A percentile compares a stretch with the other conserved stretches of the same genome.
Evolutionary conservation across 768 basidiomycete species (phyloP).

Genomic region (Mrakia blollopis): DNA sequence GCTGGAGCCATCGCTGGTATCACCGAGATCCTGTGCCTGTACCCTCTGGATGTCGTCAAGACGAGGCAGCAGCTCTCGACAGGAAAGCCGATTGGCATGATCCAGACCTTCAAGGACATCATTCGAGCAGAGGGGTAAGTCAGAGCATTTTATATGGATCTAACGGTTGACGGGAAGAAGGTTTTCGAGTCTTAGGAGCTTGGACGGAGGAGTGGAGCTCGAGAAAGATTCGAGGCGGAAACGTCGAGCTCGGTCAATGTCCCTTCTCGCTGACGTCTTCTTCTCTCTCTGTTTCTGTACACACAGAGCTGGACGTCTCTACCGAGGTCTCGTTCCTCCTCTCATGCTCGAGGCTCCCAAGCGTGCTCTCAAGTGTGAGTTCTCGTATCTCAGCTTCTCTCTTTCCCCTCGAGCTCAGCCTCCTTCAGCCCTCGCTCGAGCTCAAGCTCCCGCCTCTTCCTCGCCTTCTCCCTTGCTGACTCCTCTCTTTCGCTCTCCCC

Average conservation of each 20-base stretch:
- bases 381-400: neutral
- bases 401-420: neutral
- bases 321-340: conserved; percentile 94
- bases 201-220: neutral
- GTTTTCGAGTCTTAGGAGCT: neutral
- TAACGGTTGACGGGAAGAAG: neutral
- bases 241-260: neutral
- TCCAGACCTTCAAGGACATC: conserved; percentile 77
- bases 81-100: conserved; percentile 69
- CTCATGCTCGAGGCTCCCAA: conserved; percentile 94
- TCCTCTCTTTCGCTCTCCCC: neutral
- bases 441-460: conserved; percentile 20
- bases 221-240: neutral
- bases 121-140: conserved; percentile 82
- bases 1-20: conserved; percentile 93
- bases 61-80: conserved; percentile 97
- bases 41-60: conserved; percentile 82
- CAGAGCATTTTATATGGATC: neutral
- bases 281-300: neutral
- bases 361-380: conserved; percentile 76
- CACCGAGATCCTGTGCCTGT: conserved; percentile 61
- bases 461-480: conserved; percentile 7
- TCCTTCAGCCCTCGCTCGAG: conserved; percentile 31
- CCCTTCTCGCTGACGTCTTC: neutral
- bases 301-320: conserved; percentile 53